phyloP scores from a whole-genome alignment of 106 monocot species.

The Dactylorhiza incarnata region DNA sequence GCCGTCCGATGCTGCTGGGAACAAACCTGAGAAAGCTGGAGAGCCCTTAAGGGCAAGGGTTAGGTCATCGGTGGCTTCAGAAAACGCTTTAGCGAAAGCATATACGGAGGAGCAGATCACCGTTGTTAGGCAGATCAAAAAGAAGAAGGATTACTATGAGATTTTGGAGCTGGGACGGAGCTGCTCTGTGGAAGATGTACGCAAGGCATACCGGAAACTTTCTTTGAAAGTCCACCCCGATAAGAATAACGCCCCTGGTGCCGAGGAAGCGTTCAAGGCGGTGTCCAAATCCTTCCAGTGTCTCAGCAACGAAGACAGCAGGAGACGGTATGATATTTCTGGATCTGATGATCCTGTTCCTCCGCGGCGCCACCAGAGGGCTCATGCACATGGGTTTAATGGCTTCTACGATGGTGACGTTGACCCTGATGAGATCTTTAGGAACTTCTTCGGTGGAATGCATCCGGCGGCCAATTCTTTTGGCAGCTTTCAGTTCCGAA shows the following conservation, averaged over 20 bases:
- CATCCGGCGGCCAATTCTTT: constrained; percentile 40
- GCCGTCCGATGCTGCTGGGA: background rate
- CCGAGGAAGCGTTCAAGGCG: constrained; percentile 93
- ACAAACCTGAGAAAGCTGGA: background rate
- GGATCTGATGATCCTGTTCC: constrained; percentile 68
- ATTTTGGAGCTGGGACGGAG: constrained; percentile 64
- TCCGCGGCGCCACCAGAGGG: constrained; percentile 11
- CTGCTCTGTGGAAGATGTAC: constrained; percentile 83
- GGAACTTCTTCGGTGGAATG: constrained; percentile 70
- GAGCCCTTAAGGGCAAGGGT: background rate
- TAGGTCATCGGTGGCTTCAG: constrained; percentile 13
- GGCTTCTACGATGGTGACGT: constrained; percentile 80
- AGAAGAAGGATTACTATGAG: constrained; percentile 80
- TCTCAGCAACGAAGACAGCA: constrained; percentile 73
- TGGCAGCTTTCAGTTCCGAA: constrained; percentile 63
- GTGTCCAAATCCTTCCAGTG: constrained; percentile 97
- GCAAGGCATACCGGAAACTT: constrained; percentile 83
- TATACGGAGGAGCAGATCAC: constrained; percentile 85
- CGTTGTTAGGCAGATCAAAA: constrained; percentile 75
- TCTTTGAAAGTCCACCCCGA: constrained; percentile 96
- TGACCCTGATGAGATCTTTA: constrained; percentile 93
- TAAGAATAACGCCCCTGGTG: constrained; percentile 90
- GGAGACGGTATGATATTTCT: constrained; percentile 73
- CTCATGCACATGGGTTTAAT: constrained; percentile 29
- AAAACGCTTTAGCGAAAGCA: constrained; percentile 17